Conservation (phyloP, 352 stramenopile genomes). For the Nothophytophthora sp. region DNA sequence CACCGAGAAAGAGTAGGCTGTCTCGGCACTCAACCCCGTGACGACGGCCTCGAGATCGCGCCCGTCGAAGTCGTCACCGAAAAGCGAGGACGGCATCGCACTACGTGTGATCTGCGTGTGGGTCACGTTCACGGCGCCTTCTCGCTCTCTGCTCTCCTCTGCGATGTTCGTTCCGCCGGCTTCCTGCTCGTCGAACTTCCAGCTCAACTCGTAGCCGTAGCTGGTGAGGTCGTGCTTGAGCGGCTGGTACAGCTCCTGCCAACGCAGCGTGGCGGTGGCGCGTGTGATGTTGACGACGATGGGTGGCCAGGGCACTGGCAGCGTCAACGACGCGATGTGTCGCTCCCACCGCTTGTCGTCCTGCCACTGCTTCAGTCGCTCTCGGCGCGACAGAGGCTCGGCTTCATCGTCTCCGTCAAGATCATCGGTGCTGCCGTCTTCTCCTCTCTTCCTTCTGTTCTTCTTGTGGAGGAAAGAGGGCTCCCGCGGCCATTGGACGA, state of each 20-base stretch:
- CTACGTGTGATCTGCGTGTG: constrained; percentile 54
- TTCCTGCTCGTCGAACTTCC: constrained; percentile 33
- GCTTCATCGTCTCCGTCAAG: constrained; percentile 33
- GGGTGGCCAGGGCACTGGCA: constrained; percentile 62
- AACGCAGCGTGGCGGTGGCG: constrained; percentile 50
- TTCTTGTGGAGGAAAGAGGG: constrained; percentile 39
- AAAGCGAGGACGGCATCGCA: constrained; percentile 58
- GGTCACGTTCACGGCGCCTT: constrained; percentile 53
- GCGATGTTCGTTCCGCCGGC: background rate
- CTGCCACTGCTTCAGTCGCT: constrained; percentile 82
- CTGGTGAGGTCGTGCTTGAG: constrained; percentile 57
- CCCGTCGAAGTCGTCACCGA: constrained; percentile 81
- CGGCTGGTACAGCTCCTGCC: constrained; percentile 75
- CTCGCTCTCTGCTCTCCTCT: constrained; percentile 1
- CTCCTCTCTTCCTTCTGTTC: constrained; percentile 23
- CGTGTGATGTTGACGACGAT: constrained; percentile 65
- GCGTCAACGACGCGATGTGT: constrained; percentile 61
- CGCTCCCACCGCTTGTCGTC: constrained; percentile 74
- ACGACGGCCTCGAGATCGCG: constrained; percentile 68
- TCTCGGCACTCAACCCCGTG: constrained; percentile 49
- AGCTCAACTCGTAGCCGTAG: constrained; percentile 72
- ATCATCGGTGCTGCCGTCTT: constrained; percentile 14
- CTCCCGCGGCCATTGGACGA: constrained; percentile 67
- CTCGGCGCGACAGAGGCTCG: constrained; percentile 60
- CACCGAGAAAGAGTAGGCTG: constrained; percentile 69